phyloP scores from a whole-genome alignment of 148 eudicot species.

The Vaccinium macrocarpon region DNA sequence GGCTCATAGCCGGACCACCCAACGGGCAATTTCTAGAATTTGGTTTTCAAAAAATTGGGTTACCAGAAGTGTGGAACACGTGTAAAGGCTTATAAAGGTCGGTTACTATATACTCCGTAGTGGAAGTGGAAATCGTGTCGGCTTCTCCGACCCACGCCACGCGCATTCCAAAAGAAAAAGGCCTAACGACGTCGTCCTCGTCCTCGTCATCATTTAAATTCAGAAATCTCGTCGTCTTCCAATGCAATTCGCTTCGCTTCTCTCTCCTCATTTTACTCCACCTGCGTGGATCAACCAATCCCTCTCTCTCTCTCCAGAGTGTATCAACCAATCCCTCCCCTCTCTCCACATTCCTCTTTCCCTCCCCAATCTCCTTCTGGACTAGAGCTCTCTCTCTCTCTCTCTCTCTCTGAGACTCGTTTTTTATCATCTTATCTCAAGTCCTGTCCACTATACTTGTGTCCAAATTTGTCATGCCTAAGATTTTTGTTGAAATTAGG shows the following conservation, averaged over 20 bases:
- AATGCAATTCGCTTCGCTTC: background rate
- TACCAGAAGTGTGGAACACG: too few species aligned
- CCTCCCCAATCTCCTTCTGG: background rate
- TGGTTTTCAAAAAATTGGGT: too few species aligned
- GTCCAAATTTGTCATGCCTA: constrained; percentile 12
- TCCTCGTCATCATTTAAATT: background rate
- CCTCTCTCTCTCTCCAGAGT: background rate
- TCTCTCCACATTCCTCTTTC: background rate
- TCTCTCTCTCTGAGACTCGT: background rate
- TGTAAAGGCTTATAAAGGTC: too few species aligned
- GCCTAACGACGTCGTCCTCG: background rate
- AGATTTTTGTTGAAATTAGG: background rate
- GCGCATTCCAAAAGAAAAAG: background rate
- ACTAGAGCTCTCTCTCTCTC: background rate
- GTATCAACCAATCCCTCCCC: too few species aligned
- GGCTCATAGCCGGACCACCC: too few species aligned
- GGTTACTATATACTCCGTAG: too few species aligned
- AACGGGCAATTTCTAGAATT: too few species aligned
- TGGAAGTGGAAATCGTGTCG: background rate
- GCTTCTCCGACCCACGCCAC: constrained; percentile 6
- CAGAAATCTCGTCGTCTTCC: background rate
- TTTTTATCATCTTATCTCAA: background rate
- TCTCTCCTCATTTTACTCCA: background rate
- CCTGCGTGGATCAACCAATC: background rate
- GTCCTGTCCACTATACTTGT: constrained; percentile 3